A percentile compares a stretch with the other conserved stretches of the same genome.
These are phyloP conservation scores for Pleurozium schreberi DNA, from an alignment of 225 moss, liverwort and hornwort species.

Conservation along the genomic window DNA sequence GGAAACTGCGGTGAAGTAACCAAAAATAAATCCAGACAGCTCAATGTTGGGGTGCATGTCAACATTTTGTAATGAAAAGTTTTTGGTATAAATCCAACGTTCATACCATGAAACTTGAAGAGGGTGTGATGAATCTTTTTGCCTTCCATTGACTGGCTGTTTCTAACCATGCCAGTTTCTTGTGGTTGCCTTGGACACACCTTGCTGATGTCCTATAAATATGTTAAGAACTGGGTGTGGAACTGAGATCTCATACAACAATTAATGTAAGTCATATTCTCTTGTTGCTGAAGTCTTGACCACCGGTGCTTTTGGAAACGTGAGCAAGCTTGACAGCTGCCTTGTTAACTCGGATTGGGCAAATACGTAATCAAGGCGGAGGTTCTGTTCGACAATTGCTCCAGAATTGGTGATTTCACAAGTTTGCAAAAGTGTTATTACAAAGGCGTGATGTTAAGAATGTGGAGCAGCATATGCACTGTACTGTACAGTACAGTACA, in stretches of 20 bases:
- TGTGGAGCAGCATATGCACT: neutral
- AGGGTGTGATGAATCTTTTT: neutral
- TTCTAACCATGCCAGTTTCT: neutral
- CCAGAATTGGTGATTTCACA: neutral
- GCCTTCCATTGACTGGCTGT: neutral
- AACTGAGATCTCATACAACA: neutral
- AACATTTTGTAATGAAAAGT: neutral
- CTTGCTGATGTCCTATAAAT: neutral
- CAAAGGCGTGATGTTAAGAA: neutral
- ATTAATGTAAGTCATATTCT: no score
- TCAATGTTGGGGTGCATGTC: neutral
- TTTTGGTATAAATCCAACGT: no score
- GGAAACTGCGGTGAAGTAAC: neutral
- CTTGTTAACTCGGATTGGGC: no score
- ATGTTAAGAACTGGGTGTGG: neutral
- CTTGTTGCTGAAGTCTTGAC: neutral
- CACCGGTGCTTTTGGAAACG: neutral
- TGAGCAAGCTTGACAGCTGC: neutral
- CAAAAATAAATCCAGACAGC: fast-evolving
- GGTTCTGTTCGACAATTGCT: neutral
- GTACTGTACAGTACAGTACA: neutral
- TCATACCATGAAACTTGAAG: no score
- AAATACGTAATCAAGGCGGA: neutral
- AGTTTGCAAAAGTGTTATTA: neutral
- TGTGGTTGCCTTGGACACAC: neutral